Evolutionary conservation across 164 flowering plant species (phyloP).

Genomic region (Warburgia ugandensis): DNA sequence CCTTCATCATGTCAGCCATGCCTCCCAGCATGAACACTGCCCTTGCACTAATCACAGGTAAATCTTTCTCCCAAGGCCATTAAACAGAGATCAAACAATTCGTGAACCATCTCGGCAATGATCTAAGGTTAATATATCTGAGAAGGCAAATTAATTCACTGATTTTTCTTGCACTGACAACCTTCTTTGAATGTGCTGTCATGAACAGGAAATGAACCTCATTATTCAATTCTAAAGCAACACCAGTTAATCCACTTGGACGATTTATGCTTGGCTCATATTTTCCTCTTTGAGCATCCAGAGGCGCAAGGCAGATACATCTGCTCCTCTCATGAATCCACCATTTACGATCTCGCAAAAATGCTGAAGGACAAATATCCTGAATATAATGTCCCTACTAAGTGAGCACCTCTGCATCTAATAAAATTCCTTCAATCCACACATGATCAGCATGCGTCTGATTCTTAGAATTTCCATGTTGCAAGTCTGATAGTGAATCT

Average conservation of each 20-base stretch:
- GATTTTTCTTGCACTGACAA: no score
- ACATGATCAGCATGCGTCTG: no score
- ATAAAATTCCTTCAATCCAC: no score
- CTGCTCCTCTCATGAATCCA: constrained; percentile 56
- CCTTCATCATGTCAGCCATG: constrained; percentile 23
- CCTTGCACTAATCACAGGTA: constrained; percentile 18
- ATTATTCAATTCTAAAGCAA: constrained; percentile 67
- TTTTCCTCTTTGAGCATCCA: constrained; percentile 57
- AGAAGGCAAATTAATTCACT: no score
- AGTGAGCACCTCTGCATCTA: no score
- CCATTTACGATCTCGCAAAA: constrained; percentile 46
- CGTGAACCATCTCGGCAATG: no score
- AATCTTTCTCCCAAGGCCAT: no score
- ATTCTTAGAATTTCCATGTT: no score
- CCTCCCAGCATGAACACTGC: constrained; percentile 30
- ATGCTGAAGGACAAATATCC: constrained; percentile 58
- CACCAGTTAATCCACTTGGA: constrained; percentile 72
- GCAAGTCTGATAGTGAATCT: no score
- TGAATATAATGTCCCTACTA: constrained; percentile 50
- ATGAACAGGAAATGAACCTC: constrained; percentile 55
- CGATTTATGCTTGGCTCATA: constrained; percentile 66
- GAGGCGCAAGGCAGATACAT: constrained; percentile 73
- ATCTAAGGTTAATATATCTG: no score
- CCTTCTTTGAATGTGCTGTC: no score
- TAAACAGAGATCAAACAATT: no score